Base-by-base conservation (phyloP, 2,329 filamentous ascomycete genomes). In the Colletotrichum tanaceti region DNA sequence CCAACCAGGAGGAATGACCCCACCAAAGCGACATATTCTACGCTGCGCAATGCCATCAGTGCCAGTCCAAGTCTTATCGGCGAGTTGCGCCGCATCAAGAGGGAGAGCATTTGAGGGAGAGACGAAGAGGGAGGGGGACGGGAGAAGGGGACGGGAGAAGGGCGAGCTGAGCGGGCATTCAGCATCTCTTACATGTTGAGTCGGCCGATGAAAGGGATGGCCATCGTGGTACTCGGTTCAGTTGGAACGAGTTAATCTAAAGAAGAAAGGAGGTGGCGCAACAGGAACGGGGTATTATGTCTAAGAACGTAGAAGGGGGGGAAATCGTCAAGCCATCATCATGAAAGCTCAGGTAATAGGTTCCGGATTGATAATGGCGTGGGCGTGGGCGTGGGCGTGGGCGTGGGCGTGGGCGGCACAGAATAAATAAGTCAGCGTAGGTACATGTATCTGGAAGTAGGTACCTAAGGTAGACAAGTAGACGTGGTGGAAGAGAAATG, bases 21-120 rank as follows among this genome's bases (percentile, higher is more conserved):
- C 54, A 96, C 81, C 50, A 99, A 88, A 46, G 94, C 93, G 71
- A 97, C 81, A 82, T 98, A 98, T 82, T 99, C 94, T 79, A 87
- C 87, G 79, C 92, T 94, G 72, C 28, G 24, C 32, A 58, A 66
- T 43, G 54, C 55, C 66, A 61, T 69, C 32, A 69, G 66, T 64
- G 41, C 53, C 61, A 65, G 54, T 38, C 35, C 44, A 60, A 50
- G 58, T 60, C 46, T 52, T 20, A 35, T 41, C 9, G 22, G 46
- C 35, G 47, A 60, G 38, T 44, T 35, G 20, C 49, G 53, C 62
- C 53, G 71, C 71, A 38, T 63, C 52, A 49, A 71, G 70, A 59
- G 54, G 61, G 24, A 7, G 65, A 65, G 59, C 18, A 11, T 54
- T 59, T 35, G 32, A 39, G 57, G 58, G 55, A 58, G 54, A 50